Base-by-base conservation (phyloP, 495 filamentous ascomycete species). In the Neurospora hispaniola region DNA sequence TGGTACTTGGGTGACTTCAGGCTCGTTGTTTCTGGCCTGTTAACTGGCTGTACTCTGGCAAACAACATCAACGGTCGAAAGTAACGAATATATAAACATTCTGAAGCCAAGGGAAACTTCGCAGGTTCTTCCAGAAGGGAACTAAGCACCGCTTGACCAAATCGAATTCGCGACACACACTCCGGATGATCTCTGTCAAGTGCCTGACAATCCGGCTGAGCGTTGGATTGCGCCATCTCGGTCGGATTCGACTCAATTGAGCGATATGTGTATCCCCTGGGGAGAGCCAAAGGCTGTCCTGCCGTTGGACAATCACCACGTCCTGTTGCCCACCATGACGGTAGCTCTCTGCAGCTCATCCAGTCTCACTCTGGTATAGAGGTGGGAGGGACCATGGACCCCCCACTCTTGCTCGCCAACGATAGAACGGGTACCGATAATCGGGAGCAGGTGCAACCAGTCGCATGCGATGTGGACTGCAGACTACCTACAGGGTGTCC, bases 201-300 rank as follows among this genome's bases (percentile, higher is more conserved):
- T 31, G 23, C 54, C 54, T 31, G 23, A 31, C 54, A 31, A 62
- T 62, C 23, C 54, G 54, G 54, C 3, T 23, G 31, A 62, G 12
- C 8, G 27, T 39, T 69, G 38, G 31, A 79, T 79, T 79, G 76
- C 77, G 77, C 76, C 71, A 79, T 77, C 70, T 43, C 27, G 12
- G 69, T 12, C 35, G 44, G 31, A 31, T 43, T 73, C 66, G 69
- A 72, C 73, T 71, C 72, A 75, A 74, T 27, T 71, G 5, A 1
- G 3, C 35, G 68, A 62, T 27, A 14, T 35, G 27, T 18, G 27
- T 27, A 35, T 62, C 2, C 8, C 12, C 31, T 18, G 27, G 54
- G 27, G 31, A 62, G 14, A 35, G 11, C 27, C 54, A 62, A 16
- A 18, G 69, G 3, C 41, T 39, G 14, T n/a, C 4, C 38, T 39